A percentile compares a stretch with the other conserved stretches of the same genome.
Evolutionary conservation across 148 eudicot genomes (phyloP).

Genomic region (Amaranthus palmeri): DNA sequence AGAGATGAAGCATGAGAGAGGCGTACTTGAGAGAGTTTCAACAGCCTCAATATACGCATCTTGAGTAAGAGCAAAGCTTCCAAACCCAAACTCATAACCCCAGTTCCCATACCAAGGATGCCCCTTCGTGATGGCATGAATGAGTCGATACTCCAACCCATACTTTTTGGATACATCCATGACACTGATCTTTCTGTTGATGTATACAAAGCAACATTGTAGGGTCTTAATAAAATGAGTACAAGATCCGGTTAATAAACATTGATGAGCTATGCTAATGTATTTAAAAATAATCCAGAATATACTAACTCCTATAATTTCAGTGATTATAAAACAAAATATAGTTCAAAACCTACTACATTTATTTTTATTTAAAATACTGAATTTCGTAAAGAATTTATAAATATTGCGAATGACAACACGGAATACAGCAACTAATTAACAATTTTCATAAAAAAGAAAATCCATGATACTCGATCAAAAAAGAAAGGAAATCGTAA

Average conservation of each 20-base stretch:
- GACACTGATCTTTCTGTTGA: constrained; percentile 81
- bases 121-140: constrained; percentile 65
- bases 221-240: constrained; percentile 13
- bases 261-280: constrained; percentile 2
- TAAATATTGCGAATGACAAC: no score
- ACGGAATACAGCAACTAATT: no score
- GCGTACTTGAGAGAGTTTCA: constrained; percentile 47
- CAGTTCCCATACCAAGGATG: constrained; percentile 91
- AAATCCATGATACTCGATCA: no score
- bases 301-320: no score
- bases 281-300: no score
- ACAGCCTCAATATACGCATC: constrained; percentile 54
- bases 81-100: constrained; percentile 85
- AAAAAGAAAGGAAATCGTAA: no score
- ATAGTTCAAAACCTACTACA: no score
- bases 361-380: no score
- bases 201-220: constrained; percentile 17
- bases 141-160: constrained; percentile 78
- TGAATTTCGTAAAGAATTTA: no score
- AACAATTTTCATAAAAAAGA: no score
- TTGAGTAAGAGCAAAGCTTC: constrained; percentile 69
- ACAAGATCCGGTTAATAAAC: constrained; percentile 3
- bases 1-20: constrained; percentile 49
- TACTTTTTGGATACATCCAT: constrained; percentile 94
- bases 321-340: no score